Base-by-base conservation (phyloP, 2,329 filamentous ascomycete species). In the Claviceps quebecensis region DNA sequence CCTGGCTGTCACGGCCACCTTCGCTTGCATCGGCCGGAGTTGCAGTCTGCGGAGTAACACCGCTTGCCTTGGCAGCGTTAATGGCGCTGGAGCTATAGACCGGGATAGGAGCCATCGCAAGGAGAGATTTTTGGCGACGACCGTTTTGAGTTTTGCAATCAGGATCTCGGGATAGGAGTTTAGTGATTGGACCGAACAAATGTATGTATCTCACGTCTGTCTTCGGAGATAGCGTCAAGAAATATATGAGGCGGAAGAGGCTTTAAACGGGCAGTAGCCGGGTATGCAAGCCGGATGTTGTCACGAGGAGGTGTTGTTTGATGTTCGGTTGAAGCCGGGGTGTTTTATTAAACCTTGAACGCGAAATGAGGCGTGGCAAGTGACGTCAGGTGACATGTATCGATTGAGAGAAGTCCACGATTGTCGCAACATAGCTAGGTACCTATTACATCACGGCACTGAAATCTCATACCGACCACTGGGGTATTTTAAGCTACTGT, bases 81-180 rank as follows among this genome's bases (percentile, higher is more conserved):
- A 83, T 80, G 45, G 80, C 79, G 61, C 76, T 80, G 51, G 74
- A 64, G 38, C 72, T 74, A 64, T 80, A 79, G 43, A 82, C 72
- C 47, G 74, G 76, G 55, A 83, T 74, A n/a, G 78, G 73, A 47
- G 78, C 71, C 79, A 83, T 83, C n/a, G 46, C 67, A 60, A 29
- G 26, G 16, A 34, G 34, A 36, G 3, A 37, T 8, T 13, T 43
- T 8, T 34, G n/a, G 22, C 7, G n/a, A 19, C 39, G 38, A 43
- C 22, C 17, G 17, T 23, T 44, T 22, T 29, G 26, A 29, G 39
- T 29, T 22, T 41, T 23, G 47, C 47, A 36, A 26, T 34, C 47
- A 7, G 22, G 26, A 29, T 29, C 26, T 29, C 26, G 26, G 7
- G 26, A 29, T 2, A 29, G 26, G 8, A 36, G 22, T 23, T 22